These are phyloP conservation scores for Clathrospora elynae DNA, from an alignment of 2,329 filamentous ascomycete genomes.

Conservation along the genomic window DNA sequence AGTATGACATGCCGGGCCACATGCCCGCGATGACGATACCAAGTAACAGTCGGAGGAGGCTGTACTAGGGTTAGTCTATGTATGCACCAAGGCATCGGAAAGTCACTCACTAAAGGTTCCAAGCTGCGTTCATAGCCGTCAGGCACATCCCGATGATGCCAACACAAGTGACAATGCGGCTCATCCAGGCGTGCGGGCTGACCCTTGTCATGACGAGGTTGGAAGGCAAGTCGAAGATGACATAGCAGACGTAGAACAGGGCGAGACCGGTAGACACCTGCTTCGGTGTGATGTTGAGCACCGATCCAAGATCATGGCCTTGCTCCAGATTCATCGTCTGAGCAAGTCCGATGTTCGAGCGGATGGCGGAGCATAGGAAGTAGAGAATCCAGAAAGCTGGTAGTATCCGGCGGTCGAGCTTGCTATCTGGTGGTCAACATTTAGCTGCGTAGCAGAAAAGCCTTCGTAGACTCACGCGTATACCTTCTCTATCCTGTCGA, in stretches of 20 bases:
- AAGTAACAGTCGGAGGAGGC: conserved; percentile 79
- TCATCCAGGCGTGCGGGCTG: conserved; percentile 89
- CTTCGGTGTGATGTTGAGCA: conserved; percentile 71
- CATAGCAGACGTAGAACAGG: conserved; percentile 90
- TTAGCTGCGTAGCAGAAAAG: not conserved
- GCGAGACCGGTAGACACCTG: conserved; percentile 84
- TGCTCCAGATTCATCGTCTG: conserved; percentile 83
- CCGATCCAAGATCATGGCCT: conserved; percentile 74
- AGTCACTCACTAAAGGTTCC: conserved; percentile 75
- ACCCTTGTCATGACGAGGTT: conserved; percentile 87
- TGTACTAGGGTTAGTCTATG: conserved; percentile 9
- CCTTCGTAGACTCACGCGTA: conserved; percentile 40
- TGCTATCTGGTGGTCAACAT: conserved; percentile 46
- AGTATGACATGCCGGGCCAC: conserved; percentile 96
- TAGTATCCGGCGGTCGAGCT: conserved; percentile 63
- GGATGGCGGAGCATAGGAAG: conserved; percentile 89
- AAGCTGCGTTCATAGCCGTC: conserved; percentile 77
- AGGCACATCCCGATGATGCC: conserved; percentile 84
- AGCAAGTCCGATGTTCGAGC: conserved; percentile 89
- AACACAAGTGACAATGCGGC: conserved; percentile 84
- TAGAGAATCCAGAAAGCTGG: conserved; percentile 88
- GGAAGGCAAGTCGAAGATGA: conserved; percentile 85
- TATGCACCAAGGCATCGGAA: not conserved
- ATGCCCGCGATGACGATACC: conserved; percentile 89
- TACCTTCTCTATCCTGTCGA: conserved; percentile 46